A percentile compares a stretch with the other conserved stretches of the same genome.
Evolutionary conservation across 306 rosid species (phyloP).

Genomic region (Comarum palustre): DNA sequence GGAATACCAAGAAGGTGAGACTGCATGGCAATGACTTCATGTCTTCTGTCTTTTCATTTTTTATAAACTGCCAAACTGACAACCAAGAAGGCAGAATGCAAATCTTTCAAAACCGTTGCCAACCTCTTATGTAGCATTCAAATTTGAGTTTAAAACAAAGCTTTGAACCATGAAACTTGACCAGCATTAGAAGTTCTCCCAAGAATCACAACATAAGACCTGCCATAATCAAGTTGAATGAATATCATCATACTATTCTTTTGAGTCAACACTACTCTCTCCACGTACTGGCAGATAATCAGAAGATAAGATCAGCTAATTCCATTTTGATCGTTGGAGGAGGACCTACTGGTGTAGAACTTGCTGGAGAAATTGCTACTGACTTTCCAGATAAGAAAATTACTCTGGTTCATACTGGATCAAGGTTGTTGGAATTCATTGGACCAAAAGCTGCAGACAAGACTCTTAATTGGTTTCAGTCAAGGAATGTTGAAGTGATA

Average conservation of each 20-base stretch:
- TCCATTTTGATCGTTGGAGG: slow-evolving; percentile 85
- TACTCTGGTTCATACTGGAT: slow-evolving; percentile 62
- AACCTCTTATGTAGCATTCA: background rate
- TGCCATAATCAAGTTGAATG: background rate
- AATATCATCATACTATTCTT: background rate
- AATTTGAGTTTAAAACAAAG: background rate
- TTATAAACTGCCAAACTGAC: background rate
- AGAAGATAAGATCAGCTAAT: slow-evolving; percentile 53
- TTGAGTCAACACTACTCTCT: slow-evolving; percentile 24
- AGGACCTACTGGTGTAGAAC: slow-evolving; percentile 89
- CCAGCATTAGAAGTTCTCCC: background rate
- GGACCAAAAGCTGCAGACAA: slow-evolving; percentile 64
- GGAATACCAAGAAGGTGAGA: slow-evolving; percentile 51
- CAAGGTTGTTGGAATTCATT: slow-evolving; percentile 68
- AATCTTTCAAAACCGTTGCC: background rate
- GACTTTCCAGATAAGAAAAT: slow-evolving; percentile 64
- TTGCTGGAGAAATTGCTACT: slow-evolving; percentile 74
- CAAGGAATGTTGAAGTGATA: slow-evolving; percentile 58
- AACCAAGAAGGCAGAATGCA: slow-evolving; percentile 3
- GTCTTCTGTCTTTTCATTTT: background rate
- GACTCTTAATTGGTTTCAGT: slow-evolving; percentile 51
- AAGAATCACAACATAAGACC: background rate
- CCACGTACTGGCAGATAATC: slow-evolving; percentile 50
- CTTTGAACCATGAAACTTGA: background rate
- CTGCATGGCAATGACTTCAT: too few relatives aligned